Percentiles rank a stretch among this genome's conserved stretches.
phyloP scores from a whole-genome alignment of 768 basidiomycete genomes.

The Termitomyces sp. region DNA sequence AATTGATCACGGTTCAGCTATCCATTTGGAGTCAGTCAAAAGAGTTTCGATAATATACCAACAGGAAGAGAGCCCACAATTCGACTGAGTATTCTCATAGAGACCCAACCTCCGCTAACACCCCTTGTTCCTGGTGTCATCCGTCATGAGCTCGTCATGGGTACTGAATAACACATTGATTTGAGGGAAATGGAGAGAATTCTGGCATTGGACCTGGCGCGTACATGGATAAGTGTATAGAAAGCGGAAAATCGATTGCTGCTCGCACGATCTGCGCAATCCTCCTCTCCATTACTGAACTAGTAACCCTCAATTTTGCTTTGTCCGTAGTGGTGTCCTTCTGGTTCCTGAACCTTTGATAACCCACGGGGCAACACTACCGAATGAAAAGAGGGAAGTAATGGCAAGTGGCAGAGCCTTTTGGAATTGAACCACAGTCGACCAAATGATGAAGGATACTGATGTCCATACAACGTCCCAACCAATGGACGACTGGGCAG shows the following conservation, averaged over 20 bases:
- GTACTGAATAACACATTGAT: no score
- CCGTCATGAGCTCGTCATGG: no score
- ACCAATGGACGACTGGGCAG: conserved; percentile 61
- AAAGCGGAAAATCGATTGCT: no score
- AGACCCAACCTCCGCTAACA: no score
- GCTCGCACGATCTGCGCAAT: neutral
- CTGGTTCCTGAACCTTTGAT: neutral
- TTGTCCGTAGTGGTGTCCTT: neutral
- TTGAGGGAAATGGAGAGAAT: neutral
- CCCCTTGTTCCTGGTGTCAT: no score
- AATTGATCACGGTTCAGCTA: no score
- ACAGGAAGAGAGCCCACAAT: no score
- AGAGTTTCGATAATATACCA: no score
- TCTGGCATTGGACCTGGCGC: neutral
- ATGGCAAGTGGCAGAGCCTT: neutral
- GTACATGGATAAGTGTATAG: no score
- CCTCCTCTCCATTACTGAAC: neutral
- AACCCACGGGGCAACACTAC: conserved; percentile 9
- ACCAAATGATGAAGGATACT: conserved; percentile 37
- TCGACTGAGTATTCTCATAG: no score
- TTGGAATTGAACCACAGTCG: neutral
- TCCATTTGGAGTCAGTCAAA: no score
- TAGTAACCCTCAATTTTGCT: neutral
- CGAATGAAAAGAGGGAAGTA: conserved; percentile 2
- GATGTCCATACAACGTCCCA: conserved; percentile 63